Base-by-base conservation (phyloP, 495 filamentous ascomycete species). In the Xylaria scruposa region DNA sequence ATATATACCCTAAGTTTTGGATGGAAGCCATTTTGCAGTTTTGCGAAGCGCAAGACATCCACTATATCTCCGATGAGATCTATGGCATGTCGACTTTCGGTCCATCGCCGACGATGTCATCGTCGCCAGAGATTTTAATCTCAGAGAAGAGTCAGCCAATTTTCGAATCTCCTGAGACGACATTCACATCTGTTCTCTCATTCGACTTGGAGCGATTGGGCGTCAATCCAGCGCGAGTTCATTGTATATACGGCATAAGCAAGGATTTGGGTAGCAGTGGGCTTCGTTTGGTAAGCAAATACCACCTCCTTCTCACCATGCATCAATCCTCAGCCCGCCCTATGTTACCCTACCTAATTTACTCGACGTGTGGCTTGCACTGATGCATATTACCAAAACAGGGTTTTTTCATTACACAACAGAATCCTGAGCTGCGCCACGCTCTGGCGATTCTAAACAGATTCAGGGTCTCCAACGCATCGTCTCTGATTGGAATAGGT, bases 21-120 rank as follows among this genome's bases (percentile, higher is more conserved):
- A 38, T 62, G 33, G 59, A 62, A 42, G 59, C 33, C 36, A 62
- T 62, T 21, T 10, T 62, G 36, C 59, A 62, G 21, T 62, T 62
- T 36, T 62, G 59, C 59, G 59, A 62, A 10, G 38, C 59, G 1
- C 36, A 42, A 13, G 59, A 62, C 36, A 42, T 62, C 9, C 31
- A 42, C 12, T 62, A 62, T n/a, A 62, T 62, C n/a, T 62, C 59
- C 36, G 59, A 62, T 21, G 59, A 62, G 59, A 62, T 62, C n/a
- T 62, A 62, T n/a, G 59, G 33, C 36, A 38, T 62, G 59, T 62
- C 59, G 36, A 62, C 59, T 38, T 62, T 62, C n/a, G 59, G 59
- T 13, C 59, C 59, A n/a, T 13, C 51, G n/a, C 47, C 47, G n/a
- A 10, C n/a, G 0, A 24, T 61, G 33, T 38, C 58, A 4, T 38